phyloP scores from a whole-genome alignment of 805 yeast species.

The Cyberlindnera bimundalis region DNA sequence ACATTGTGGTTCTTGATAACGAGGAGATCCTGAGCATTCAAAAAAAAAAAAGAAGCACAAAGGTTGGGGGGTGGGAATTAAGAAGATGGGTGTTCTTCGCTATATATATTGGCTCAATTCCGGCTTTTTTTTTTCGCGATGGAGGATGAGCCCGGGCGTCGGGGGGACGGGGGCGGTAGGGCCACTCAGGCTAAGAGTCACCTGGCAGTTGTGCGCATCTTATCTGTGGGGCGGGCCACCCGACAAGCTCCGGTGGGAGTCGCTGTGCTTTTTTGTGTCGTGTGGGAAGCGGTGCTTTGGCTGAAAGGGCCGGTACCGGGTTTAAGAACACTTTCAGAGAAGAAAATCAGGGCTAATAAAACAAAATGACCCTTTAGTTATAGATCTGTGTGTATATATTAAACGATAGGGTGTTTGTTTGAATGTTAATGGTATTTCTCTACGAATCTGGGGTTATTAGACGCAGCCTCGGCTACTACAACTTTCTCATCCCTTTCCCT shows the following conservation, averaged over 20 bases:
- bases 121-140: conserved; percentile 1
- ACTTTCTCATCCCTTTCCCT: no score
- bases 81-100: not conserved
- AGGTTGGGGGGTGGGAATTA: not conserved
- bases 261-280: no score
- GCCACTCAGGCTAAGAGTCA: no score
- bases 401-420: no score
- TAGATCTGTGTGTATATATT: no score
- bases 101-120: not conserved
- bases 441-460: no score
- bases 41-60: not conserved
- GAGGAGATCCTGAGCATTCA: not conserved
- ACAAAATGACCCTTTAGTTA: no score
- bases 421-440: no score
- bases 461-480: conserved; percentile 1
- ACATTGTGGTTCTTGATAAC: conserved; percentile 7
- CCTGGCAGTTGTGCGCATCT: not conserved
- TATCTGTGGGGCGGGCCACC: conserved; percentile 1
- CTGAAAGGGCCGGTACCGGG: no score
- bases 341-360: no score
- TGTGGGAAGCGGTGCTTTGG: no score
- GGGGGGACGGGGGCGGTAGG: not conserved
- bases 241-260: conserved; percentile 2
- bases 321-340: no score
- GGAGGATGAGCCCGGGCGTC: conserved; percentile 3